phyloP scores from a whole-genome alignment of 1,284 basidiomycete genomes.

The Wolfiporia cocos region DNA sequence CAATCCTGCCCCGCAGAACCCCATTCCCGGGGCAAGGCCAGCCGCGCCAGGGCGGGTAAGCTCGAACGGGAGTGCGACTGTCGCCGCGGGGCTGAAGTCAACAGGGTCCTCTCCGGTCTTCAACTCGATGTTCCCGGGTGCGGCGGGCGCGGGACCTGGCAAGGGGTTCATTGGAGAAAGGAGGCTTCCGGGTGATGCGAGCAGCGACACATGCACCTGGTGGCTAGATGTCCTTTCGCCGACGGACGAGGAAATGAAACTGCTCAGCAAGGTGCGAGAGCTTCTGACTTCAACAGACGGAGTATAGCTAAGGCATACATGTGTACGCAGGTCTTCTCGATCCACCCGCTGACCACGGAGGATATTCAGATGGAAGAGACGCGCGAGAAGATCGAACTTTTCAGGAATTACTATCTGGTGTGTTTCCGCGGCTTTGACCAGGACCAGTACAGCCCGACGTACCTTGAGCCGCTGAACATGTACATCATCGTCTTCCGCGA shows the following conservation, averaged over 20 bases:
- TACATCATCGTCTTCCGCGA: slow-evolving; percentile 99
- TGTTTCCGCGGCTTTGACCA: slow-evolving; percentile 99
- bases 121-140: slow-evolving; percentile 6
- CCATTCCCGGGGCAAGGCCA: not conserved
- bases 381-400: slow-evolving; percentile 99
- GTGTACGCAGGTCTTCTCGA: slow-evolving; percentile 78
- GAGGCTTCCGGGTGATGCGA: slow-evolving; percentile 11
- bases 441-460: slow-evolving; percentile 95
- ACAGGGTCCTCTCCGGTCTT: slow-evolving; percentile 1
- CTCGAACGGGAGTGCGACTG: not conserved
- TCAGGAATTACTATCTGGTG: slow-evolving; percentile 98
- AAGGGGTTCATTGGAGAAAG: slow-evolving; percentile 12
- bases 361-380: slow-evolving; percentile 99
- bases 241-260: slow-evolving; percentile 98
- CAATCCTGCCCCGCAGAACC: not conserved
- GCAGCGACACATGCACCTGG: slow-evolving; percentile 60
- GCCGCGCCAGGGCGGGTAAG: not conserved
- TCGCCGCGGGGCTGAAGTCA: not conserved
- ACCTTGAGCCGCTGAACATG: slow-evolving; percentile 98
- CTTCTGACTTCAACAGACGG: not conserved
- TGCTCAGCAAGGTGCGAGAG: slow-evolving; percentile 77
- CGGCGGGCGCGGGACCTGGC: slow-evolving; percentile 15
- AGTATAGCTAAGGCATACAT: too few relatives aligned
- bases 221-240: slow-evolving; percentile 96
- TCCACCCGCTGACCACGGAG: slow-evolving; percentile 98